Conservation (phyloP, 345 rosid genomes). For the Populus nigra region DNA sequence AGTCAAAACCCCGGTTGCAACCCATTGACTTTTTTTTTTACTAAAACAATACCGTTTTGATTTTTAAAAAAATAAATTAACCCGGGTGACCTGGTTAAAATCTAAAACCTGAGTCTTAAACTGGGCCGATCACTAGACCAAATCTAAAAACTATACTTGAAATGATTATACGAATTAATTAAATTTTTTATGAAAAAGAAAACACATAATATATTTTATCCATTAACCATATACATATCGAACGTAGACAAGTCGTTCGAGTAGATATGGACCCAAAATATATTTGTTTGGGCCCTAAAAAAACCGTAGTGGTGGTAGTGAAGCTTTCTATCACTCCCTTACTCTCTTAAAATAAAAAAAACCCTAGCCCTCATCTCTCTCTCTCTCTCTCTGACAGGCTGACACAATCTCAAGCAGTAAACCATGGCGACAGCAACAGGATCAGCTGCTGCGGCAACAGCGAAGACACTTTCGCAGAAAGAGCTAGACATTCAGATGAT, state of each 20-base stretch:
- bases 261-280: not conserved
- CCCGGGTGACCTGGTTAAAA: too few species aligned
- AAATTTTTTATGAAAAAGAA: too few species aligned
- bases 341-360: not conserved
- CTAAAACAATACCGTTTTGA: too few species aligned
- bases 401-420: not conserved
- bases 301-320: not conserved
- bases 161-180: too few species aligned
- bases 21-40: too few species aligned
- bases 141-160: too few species aligned
- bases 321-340: not conserved
- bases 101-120: accelerated
- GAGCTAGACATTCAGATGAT: constrained; percentile 83
- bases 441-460: constrained; percentile 11
- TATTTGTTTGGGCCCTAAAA: not conserved
- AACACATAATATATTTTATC: too few species aligned
- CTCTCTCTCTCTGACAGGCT: not conserved
- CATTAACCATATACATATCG: not conserved
- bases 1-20: too few species aligned
- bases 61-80: too few species aligned
- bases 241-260: not conserved
- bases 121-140: accelerated
- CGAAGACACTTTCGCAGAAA: constrained; percentile 48
- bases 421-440: not conserved
- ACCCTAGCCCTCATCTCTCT: not conserved